Percentiles rank a stretch among this genome's conserved stretches.
phyloP scores from a whole-genome alignment of 1,284 basidiomycete genomes.

The Agaricales sp. region DNA sequence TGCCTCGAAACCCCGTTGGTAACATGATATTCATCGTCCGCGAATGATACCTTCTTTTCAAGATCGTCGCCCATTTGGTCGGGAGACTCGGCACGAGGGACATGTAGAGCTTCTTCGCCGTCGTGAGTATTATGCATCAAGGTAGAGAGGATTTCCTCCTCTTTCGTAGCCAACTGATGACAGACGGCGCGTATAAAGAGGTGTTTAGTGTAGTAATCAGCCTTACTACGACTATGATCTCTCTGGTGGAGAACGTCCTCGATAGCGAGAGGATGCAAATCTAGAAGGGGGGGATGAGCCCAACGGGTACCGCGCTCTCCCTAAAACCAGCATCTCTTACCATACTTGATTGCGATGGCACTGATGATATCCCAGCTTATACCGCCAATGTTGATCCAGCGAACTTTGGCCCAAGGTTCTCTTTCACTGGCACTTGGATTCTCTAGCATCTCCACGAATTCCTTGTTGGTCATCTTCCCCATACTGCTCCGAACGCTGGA shows the following conservation, averaged over 20 bases:
- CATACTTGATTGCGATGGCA: conserved; percentile 49
- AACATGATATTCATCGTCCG: neutral
- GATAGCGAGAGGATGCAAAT: conserved; percentile 58
- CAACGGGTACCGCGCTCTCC: too few relatives aligned
- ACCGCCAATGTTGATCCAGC: conserved; percentile 66
- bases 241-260: conserved; percentile 56
- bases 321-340: too few relatives aligned
- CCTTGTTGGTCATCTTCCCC: conserved; percentile 40
- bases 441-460: conserved; percentile 41
- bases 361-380: conserved; percentile 67
- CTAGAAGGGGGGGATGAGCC: conserved; percentile 23
- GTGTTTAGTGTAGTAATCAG: conserved; percentile 58
- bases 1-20: neutral
- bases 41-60: neutral
- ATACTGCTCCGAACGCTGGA: conserved; percentile 40
- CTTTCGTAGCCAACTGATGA: conserved; percentile 41
- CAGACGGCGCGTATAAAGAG: conserved; percentile 58
- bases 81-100: conserved; percentile 9
- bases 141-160: conserved; percentile 22
- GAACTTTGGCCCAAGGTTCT: conserved; percentile 47
- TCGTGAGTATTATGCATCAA: conserved; percentile 12
- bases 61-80: neutral
- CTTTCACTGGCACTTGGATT: conserved; percentile 27
- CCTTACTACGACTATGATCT: conserved; percentile 50
- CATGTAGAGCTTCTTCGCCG: conserved; percentile 8